phyloP scores from a whole-genome alignment of 139 green algal species.

The Picochlorum sp. region DNA sequence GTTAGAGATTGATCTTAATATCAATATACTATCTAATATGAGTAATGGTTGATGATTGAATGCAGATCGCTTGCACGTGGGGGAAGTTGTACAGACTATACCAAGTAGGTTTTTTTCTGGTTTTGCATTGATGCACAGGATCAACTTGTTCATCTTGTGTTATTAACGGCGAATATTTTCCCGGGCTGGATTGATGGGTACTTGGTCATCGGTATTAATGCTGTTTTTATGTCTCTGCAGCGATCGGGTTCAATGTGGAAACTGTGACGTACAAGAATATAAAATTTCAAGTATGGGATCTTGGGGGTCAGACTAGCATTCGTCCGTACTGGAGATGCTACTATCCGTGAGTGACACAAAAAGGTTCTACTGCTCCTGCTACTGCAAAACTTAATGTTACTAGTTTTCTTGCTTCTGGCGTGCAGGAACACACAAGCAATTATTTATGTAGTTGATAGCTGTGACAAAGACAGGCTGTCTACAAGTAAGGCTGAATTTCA shows the following conservation, averaged over 20 bases:
- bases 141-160: neutral
- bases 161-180: neutral
- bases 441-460: conserved; percentile 98
- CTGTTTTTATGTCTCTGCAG: conserved; percentile 32
- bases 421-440: conserved; percentile 83
- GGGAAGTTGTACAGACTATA: conserved; percentile 97
- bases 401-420: no score
- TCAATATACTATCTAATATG: neutral
- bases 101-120: conserved; percentile 63
- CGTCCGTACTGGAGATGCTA: conserved; percentile 99
- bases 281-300: conserved; percentile 89
- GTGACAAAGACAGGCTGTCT: conserved; percentile 82
- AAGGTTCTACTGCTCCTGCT: conserved; percentile 68
- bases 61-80: conserved; percentile 89
- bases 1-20: no score
- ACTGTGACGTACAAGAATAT: conserved; percentile 99
- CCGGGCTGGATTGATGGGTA: neutral
- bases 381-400: no score
- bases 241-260: conserved; percentile 99
- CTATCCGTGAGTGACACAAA: no score
- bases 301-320: conserved; percentile 85
- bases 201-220: neutral
- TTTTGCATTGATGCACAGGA: neutral
- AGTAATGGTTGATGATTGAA: neutral
- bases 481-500: conserved; percentile 87